These are phyloP conservation scores for Castanospermum australe DNA, from an alignment of 306 rosid species.

Conservation along the genomic window DNA sequence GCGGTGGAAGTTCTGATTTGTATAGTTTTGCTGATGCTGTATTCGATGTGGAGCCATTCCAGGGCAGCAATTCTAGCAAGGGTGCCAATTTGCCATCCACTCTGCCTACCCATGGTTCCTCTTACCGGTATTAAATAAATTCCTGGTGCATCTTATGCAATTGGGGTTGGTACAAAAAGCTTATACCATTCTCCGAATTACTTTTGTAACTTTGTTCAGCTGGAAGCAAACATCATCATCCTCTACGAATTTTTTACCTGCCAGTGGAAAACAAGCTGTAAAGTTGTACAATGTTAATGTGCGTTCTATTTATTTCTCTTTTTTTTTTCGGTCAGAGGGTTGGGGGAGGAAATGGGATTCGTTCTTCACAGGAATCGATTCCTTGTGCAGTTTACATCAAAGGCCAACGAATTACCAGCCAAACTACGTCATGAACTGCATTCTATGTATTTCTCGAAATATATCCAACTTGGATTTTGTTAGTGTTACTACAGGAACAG, in stretches of 20 bases:
- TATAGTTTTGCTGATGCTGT: slow-evolving; percentile 61
- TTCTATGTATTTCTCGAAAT: background rate
- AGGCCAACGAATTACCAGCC: no score
- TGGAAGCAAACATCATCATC: background rate
- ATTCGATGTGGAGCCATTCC: slow-evolving; percentile 33
- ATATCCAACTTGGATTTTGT: background rate
- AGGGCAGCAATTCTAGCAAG: slow-evolving; percentile 6
- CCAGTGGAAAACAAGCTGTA: slow-evolving; percentile 13
- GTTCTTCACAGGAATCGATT: no score
- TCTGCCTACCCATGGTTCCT: background rate
- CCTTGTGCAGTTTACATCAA: no score
- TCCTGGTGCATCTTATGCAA: background rate
- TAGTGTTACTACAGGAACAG: background rate
- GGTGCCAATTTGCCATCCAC: background rate
- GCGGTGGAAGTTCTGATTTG: slow-evolving; percentile 47
- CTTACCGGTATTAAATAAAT: background rate
- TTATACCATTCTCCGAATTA: background rate
- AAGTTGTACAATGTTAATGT: background rate
- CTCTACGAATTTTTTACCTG: background rate
- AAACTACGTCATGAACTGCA: no score
- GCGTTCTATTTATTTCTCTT: background rate
- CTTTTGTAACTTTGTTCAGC: slow-evolving; percentile 1
- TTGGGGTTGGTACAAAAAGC: background rate
- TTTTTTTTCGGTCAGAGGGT: no score
- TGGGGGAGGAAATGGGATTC: no score